Evolutionary conservation across 441 rosid species (phyloP), one percentile per base, ranked within the genome.

Genomic region (Adansonia gregorii): DNA sequence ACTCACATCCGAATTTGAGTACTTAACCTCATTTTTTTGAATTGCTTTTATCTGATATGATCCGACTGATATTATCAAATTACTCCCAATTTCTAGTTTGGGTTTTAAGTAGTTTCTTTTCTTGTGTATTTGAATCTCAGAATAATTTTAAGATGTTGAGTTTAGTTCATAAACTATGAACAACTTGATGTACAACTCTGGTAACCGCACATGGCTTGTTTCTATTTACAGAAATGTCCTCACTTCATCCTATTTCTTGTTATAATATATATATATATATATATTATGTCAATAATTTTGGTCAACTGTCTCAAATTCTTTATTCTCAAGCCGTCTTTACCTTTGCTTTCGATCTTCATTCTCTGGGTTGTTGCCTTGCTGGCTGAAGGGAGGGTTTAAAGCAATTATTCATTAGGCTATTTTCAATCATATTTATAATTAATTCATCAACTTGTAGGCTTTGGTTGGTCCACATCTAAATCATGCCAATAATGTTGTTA

Each of bases 161-260:
- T 46, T 46, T 46, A 20, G 6, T 22, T 12, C 35, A 61, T 61
- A 12, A 27, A 67, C 11, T 43, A 43, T 22, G 35, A 59, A 22
- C 39, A 22, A n/a, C 45, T 65, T 4, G 19, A 20, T 46, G 56
- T 11, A 24, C 65, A 60, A 2, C n/a, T 68, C 56, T 48, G 73
- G 43, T 27, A 60, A 60, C 65, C 24, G 65, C 65, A 60, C 73
- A 14, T 49, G 60, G 59, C 22, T 69, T 8, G 60, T 51, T 69
- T 59, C 45, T 27, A 7, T 24, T 49, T 24, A 69, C 5, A 49
- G 20, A 24, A 69, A 69, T 24, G 73, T 49, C 43, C 73, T 24
- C 73, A 48, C 41, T 6, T 24, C 17, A 48, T 48, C 58, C 39
- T 48, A 24, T 49, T 69, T 46, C 58, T 49, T 69, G 56, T 67